Percentiles rank a stretch among this genome's conserved stretches.
phyloP scores from a whole-genome alignment of 805 yeast species.

The Hemisphaericaspora nanyangensis region DNA sequence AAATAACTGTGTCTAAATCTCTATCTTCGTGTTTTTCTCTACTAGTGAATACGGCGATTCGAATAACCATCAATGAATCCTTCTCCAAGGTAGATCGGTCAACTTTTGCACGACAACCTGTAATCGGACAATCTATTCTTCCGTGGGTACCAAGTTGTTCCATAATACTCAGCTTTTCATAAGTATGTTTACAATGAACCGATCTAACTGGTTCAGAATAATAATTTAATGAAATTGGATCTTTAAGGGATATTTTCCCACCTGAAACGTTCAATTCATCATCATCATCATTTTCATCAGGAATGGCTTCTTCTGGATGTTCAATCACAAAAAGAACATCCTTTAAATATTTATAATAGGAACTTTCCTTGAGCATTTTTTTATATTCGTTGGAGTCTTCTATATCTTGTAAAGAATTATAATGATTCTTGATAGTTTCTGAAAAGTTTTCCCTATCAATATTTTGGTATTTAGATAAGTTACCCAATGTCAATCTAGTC shows the following conservation, averaged over 20 bases:
- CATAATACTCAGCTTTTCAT: constrained; percentile 46
- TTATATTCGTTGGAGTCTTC: constrained; percentile 6
- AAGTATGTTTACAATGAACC: constrained; percentile 56
- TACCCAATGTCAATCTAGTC: constrained; percentile 17
- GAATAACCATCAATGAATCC: constrained; percentile 53
- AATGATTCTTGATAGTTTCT: constrained; percentile 13
- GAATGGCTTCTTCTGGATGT: constrained; percentile 62
- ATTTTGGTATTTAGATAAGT: constrained; percentile 16
- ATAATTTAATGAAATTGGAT: constrained; percentile 58
- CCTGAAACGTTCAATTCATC: constrained; percentile 68
- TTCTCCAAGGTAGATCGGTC: constrained; percentile 30
- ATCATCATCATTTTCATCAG: constrained; percentile 45
- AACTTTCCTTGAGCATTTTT: constrained; percentile 5
- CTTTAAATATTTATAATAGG: constrained; percentile 26
- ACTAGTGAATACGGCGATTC: constrained; percentile 21
- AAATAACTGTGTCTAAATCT: constrained; percentile 6
- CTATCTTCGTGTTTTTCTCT: constrained; percentile 1
- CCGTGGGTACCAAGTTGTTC: constrained; percentile 19
- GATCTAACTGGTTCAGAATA: constrained; percentile 57
- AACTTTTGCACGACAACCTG: constrained; percentile 47
- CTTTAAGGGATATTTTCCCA: constrained; percentile 62
- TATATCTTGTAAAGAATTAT: constrained; percentile 4
- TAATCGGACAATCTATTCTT: constrained; percentile 50
- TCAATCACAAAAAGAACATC: constrained; percentile 46
- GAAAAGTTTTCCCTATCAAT: constrained; percentile 13